phyloP scores from a whole-genome alignment of 148 eudicot species.

The Vaccinium myrtillus region DNA sequence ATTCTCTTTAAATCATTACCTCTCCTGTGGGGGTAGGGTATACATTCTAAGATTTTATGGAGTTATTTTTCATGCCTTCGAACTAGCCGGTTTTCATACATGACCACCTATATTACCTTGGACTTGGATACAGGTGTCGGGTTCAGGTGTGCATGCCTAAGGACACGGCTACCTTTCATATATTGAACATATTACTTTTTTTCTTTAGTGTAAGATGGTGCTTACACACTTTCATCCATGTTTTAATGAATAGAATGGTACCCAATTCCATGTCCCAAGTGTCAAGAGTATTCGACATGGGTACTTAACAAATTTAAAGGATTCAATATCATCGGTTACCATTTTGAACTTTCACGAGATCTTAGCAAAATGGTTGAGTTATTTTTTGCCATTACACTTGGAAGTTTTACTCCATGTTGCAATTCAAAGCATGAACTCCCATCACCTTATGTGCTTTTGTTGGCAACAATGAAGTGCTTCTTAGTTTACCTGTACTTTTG shows the following conservation, averaged over 20 bases:
- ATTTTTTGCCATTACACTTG: not conserved
- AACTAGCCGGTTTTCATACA: not conserved
- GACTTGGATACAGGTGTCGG: not conserved
- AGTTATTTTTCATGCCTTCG: not conserved
- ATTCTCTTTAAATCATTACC: not conserved
- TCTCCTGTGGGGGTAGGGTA: not conserved
- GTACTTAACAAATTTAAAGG: not conserved
- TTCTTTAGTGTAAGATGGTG: not conserved
- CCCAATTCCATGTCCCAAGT: not conserved
- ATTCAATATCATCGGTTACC: not conserved
- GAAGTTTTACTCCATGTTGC: not conserved
- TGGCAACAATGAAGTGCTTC: not conserved
- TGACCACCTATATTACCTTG: not conserved
- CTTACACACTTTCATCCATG: not conserved
- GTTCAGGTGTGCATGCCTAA: not conserved
- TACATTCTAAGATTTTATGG: not conserved
- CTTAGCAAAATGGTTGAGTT: not conserved
- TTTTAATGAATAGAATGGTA: not conserved
- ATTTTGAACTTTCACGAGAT: not conserved
- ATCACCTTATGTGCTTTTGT: not conserved
- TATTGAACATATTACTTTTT: not conserved
- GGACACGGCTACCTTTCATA: not conserved
- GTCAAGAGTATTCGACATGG: not conserved
- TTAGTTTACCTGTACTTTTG: not conserved
- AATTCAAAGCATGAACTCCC: not conserved